A percentile compares a stretch with the other conserved stretches of the same genome.
Evolutionary conservation across 139 green algal genomes (phyloP).

Genomic region (Axilococcus clingmanii): DNA sequence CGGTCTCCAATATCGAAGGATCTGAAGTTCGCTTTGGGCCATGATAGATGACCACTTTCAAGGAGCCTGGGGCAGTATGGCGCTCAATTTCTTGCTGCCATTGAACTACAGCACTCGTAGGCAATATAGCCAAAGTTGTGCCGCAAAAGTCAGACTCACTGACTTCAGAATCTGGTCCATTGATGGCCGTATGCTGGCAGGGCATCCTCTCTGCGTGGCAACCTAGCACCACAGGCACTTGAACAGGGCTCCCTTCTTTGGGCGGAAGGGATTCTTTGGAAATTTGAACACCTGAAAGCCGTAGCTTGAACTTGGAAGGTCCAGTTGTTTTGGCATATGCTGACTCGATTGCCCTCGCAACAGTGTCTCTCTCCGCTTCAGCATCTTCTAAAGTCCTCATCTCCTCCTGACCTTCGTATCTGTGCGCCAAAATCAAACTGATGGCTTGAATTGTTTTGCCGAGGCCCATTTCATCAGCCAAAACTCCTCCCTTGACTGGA

Average conservation of each 20-base stretch:
- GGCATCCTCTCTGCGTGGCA: slow-evolving; percentile 8
- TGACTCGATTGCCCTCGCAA: background rate
- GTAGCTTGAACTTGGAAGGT: too few relatives aligned
- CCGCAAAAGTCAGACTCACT: slow-evolving; percentile 16
- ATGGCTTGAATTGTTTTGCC: slow-evolving; percentile 82
- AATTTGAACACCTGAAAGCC: too few relatives aligned
- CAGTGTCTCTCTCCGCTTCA: background rate
- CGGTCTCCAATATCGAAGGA: slow-evolving; percentile 33
- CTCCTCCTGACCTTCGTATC: slow-evolving; percentile 25
- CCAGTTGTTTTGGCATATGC: slow-evolving; percentile 3
- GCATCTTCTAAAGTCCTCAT: too few relatives aligned
- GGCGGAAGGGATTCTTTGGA: too few relatives aligned
- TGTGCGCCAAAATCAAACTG: slow-evolving; percentile 62
- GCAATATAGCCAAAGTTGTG: slow-evolving; percentile 89
- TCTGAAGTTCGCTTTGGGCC: slow-evolving; percentile 49
- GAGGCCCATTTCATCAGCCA: slow-evolving; percentile 91
- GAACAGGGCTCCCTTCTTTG: too few relatives aligned
- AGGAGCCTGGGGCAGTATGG: slow-evolving; percentile 52
- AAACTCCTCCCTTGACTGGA: slow-evolving; percentile 63
- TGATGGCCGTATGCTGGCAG: background rate
- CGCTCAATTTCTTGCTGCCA: slow-evolving; percentile 83
- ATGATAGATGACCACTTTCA: slow-evolving; percentile 74
- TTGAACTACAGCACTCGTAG: slow-evolving; percentile 86
- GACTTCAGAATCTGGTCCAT: background rate
- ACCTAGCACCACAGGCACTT: too few relatives aligned